A percentile compares a stretch with the other conserved stretches of the same genome.
Conservation (phyloP, 2,329 filamentous ascomycete species). For the Scedosporium apiospermum region DNA sequence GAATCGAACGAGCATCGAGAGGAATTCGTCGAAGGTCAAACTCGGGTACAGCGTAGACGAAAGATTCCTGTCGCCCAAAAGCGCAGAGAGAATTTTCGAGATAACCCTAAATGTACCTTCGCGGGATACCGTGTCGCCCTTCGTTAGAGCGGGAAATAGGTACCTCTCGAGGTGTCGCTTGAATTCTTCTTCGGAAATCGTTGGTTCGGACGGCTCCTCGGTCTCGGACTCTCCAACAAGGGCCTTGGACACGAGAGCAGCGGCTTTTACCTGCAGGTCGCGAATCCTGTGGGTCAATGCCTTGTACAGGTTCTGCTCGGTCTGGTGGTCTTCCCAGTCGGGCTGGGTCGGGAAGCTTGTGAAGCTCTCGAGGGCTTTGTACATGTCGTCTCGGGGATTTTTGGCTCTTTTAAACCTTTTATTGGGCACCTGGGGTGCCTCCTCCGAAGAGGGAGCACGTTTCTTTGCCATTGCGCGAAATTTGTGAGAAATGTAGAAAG, state of each 20-base stretch:
- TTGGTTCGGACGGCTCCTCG: not conserved
- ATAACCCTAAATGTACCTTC: constrained; percentile 84
- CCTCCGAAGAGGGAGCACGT: constrained; percentile 1
- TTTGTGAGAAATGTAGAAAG: not conserved
- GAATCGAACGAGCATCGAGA: constrained; percentile 44
- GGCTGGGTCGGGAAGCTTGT: not conserved
- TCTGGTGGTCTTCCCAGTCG: constrained; percentile 4
- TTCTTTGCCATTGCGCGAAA: not conserved
- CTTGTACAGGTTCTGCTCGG: constrained; percentile 2
- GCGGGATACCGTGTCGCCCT: constrained; percentile 77
- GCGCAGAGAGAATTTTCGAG: constrained; percentile 65
- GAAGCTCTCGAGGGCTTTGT: constrained; percentile 5
- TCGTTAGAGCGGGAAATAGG: constrained; percentile 84
- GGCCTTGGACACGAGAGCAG: not conserved
- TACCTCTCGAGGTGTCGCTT: constrained; percentile 53
- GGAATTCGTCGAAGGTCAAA: constrained; percentile 45
- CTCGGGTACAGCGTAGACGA: constrained; percentile 37
- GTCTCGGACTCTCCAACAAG: not conserved
- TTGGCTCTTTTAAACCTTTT: constrained; percentile 4
- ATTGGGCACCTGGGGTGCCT: not conserved
- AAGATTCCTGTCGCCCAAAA: constrained; percentile 46
- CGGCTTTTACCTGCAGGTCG: constrained; percentile 3
- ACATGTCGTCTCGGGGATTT: constrained; percentile 5
- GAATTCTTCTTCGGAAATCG: constrained; percentile 18
- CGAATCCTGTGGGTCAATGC: constrained; percentile 3